phyloP scores from a whole-genome alignment of 1,284 basidiomycete species.

The Exsudoporus floridanus region DNA sequence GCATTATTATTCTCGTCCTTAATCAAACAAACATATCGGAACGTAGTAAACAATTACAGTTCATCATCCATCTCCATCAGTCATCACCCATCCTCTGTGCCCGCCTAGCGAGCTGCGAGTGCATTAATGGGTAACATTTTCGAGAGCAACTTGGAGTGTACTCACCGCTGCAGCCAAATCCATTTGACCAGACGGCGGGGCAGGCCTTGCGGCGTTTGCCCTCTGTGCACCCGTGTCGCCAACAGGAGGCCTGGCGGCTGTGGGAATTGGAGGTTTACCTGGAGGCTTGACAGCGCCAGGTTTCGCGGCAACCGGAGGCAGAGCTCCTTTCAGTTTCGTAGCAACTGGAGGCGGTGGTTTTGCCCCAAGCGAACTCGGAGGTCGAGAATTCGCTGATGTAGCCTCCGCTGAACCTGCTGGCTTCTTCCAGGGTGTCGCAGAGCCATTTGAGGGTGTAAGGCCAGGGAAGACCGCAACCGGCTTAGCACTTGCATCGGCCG shows the following conservation, averaged over 20 bases:
- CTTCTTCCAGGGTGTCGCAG: slow-evolving; percentile 74
- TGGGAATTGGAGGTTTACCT: slow-evolving; percentile 60
- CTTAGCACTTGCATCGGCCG: slow-evolving; percentile 59
- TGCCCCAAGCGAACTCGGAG: slow-evolving; percentile 48
- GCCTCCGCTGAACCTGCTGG: slow-evolving; percentile 37
- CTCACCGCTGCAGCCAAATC: slow-evolving; percentile 80
- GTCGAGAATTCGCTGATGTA: slow-evolving; percentile 55
- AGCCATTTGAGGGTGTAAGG: slow-evolving; percentile 62
- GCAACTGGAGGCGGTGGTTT: slow-evolving; percentile 51
- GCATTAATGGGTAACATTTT: slow-evolving; percentile 3
- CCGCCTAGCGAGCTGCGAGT: slow-evolving; percentile 61
- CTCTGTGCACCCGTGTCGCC: slow-evolving; percentile 45
- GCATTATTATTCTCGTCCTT: slow-evolving; percentile 14
- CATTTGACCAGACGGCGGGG: slow-evolving; percentile 60
- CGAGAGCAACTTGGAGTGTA: slow-evolving; percentile 13
- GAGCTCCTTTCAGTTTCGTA: slow-evolving; percentile 51
- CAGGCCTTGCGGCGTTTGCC: slow-evolving; percentile 41
- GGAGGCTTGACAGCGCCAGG: slow-evolving; percentile 46
- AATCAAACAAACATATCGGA: slow-evolving; percentile 6
- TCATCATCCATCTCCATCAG: slow-evolving; percentile 14
- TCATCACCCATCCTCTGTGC: slow-evolving; percentile 62
- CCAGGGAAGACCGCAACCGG: slow-evolving; percentile 75
- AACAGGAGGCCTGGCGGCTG: slow-evolving; percentile 52
- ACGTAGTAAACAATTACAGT: background rate
- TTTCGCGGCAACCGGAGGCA: slow-evolving; percentile 57